Percentiles rank a stretch among this genome's conserved stretches.
Conservation (phyloP, 352 stramenopile species). For the Globisporangium spiculum region DNA sequence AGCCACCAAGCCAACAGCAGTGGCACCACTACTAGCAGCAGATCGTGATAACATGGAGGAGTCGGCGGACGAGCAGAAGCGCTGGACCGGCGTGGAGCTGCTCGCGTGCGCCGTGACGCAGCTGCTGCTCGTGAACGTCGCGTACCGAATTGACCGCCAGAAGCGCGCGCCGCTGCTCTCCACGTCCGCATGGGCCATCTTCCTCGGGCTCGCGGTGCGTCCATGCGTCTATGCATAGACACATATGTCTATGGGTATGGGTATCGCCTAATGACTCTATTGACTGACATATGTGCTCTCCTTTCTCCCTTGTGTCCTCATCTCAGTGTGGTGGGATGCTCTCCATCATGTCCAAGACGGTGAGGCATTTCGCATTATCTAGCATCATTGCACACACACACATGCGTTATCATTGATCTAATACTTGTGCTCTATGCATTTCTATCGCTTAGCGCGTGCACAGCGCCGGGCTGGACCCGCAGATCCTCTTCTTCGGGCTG, state of each 20-base stretch:
- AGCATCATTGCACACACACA: neutral
- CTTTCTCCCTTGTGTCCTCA: neutral
- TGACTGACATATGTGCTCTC: neutral
- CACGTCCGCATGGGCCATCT: constrained; percentile 50
- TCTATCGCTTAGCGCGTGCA: constrained; percentile 15
- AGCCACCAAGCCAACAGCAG: neutral
- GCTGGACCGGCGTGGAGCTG: constrained; percentile 42
- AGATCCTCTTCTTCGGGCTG: constrained; percentile 58
- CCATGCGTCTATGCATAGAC: neutral
- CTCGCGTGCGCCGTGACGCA: constrained; percentile 45
- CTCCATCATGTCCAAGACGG: constrained; percentile 23
- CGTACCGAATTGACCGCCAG: constrained; percentile 48
- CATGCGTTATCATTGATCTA: neutral
- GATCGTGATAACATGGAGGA: neutral
- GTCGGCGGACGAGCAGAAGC: constrained; percentile 22
- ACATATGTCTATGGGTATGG: neutral
- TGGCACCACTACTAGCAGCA: neutral
- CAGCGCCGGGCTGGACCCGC: constrained; percentile 36
- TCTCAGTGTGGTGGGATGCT: constrained; percentile 32
- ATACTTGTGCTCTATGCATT: neutral
- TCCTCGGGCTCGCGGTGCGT: constrained; percentile 44
- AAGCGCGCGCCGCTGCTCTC: constrained; percentile 38
- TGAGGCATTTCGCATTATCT: neutral
- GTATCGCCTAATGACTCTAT: neutral
- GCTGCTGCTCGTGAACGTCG: constrained; percentile 50